Evolutionary conservation across 129 eudicot species (phyloP).

Genomic region (Centaurea solstitialis): DNA sequence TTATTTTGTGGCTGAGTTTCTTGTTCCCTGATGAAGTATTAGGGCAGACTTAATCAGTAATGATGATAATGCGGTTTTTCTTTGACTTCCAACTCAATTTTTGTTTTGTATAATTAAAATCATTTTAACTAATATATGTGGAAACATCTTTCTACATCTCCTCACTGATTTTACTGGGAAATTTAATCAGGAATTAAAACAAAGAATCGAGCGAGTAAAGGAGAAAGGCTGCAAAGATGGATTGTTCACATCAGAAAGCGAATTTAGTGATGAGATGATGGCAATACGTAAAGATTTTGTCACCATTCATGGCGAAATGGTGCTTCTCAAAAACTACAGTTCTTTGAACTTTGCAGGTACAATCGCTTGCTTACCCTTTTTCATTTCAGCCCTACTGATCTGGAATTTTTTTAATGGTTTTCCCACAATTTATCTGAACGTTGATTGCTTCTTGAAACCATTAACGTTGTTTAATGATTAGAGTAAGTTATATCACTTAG

Average conservation of each 20-base stretch:
- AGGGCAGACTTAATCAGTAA: neutral
- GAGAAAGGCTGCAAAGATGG: conserved; percentile 51
- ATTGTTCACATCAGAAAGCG: conserved; percentile 55
- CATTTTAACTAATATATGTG: neutral
- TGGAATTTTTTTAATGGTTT: conserved; percentile 12
- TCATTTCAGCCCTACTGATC: neutral
- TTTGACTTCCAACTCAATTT: neutral
- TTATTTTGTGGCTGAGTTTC: neutral
- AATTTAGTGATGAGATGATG: conserved; percentile 66
- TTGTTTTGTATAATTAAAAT: neutral
- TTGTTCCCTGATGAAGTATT: neutral
- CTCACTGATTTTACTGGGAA: conserved; percentile 12
- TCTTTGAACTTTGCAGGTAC: conserved; percentile 94
- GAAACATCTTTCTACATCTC: neutral
- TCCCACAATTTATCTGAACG: neutral
- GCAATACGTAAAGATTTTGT: conserved; percentile 76
- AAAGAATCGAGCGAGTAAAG: conserved; percentile 64
- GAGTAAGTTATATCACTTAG: neutral
- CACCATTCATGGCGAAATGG: conserved; percentile 89
- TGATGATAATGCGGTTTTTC: neutral
- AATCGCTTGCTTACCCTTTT: neutral
- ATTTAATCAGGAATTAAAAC: conserved; percentile 56
- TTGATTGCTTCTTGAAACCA: conserved; percentile 6
- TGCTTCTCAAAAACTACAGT: conserved; percentile 92
- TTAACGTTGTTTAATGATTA: neutral